phyloP scores from a whole-genome alignment of 306 rosid species.

The Prunus mongolica region DNA sequence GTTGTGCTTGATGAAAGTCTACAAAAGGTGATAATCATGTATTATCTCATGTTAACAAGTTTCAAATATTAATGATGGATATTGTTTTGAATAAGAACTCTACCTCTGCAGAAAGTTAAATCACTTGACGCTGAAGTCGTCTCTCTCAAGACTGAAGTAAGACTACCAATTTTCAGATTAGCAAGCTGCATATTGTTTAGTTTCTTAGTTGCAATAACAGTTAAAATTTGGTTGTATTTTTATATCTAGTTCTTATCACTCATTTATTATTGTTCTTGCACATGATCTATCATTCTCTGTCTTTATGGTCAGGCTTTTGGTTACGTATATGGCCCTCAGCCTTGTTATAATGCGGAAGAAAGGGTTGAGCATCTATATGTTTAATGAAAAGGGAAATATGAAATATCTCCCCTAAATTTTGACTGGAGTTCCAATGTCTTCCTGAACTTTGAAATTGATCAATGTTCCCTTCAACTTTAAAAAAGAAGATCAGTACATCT shows the following conservation, averaged over 20 bases:
- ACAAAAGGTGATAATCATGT: constrained; percentile 7
- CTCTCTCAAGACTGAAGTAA: constrained; percentile 17
- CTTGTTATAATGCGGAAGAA: too few species aligned
- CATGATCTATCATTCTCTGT: background rate
- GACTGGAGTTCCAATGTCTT: too few species aligned
- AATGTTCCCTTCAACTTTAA: too few species aligned
- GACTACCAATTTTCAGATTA: background rate
- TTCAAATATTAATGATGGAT: background rate
- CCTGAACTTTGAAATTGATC: too few species aligned
- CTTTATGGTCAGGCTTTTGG: background rate
- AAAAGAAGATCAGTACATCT: too few species aligned
- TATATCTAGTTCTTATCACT: background rate
- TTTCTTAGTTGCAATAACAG: background rate
- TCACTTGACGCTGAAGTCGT: background rate
- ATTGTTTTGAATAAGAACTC: background rate
- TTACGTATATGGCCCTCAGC: too few species aligned
- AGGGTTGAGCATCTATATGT: background rate
- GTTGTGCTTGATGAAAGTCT: constrained; percentile 3
- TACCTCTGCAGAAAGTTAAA: constrained; percentile 8
- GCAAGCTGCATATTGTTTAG: background rate
- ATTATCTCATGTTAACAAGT: background rate
- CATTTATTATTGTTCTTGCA: background rate
- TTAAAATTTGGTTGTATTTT: background rate
- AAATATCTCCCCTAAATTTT: background rate
- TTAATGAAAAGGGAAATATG: background rate